phyloP scores from a whole-genome alignment of 148 eudicot genomes.

The Rhododendron kiyosumense region DNA sequence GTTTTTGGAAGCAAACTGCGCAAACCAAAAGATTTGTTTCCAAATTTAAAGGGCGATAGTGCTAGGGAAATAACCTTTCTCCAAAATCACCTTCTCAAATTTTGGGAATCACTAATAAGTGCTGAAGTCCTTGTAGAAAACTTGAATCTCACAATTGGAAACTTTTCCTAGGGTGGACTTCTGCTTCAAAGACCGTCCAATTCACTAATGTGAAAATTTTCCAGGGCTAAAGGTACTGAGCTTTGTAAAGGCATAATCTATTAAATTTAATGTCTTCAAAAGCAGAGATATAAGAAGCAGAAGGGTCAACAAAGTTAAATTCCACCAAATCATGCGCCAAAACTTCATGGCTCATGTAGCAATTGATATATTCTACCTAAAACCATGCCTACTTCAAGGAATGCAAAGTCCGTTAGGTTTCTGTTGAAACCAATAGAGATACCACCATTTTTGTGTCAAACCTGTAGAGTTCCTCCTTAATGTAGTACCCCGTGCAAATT shows the following conservation, averaged over 20 bases:
- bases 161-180: not conserved
- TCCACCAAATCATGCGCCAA: conserved; percentile 17
- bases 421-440: conserved; percentile 31
- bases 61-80: no score
- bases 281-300: conserved; percentile 23
- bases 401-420: conserved; percentile 39
- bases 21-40: no score
- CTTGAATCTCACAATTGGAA: not conserved
- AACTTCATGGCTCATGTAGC: conserved; percentile 31
- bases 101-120: no score
- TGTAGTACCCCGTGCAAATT: conserved; percentile 34
- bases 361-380: conserved; percentile 38
- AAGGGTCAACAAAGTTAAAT: conserved; percentile 12
- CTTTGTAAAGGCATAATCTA: conserved; percentile 31
- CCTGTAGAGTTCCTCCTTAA: conserved; percentile 41
- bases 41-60: no score
- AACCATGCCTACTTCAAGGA: conserved; percentile 34
- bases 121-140: not conserved
- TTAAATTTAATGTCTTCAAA: conserved; percentile 39
- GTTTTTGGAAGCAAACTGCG: no score
- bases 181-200: not conserved
- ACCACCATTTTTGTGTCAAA: conserved; percentile 25
- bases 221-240: not conserved
- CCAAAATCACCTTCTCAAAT: no score
- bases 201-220: not conserved